Conservation (phyloP, 805 yeast genomes). For the Tetrapisispora phaffii region DNA sequence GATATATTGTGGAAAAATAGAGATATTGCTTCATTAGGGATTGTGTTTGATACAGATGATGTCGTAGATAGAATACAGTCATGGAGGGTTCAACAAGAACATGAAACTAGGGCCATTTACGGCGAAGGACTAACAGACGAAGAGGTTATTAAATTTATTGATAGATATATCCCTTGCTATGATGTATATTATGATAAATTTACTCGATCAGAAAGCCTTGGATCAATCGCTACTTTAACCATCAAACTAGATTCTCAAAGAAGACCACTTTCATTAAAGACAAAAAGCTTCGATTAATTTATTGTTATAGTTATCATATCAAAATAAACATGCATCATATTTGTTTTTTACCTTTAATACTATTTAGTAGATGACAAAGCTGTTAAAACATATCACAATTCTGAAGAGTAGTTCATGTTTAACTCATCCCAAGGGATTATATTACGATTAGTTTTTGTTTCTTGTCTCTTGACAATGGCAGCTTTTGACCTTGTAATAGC, state of each 20-base stretch:
- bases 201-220: slow-evolving; percentile 23
- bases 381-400: not conserved
- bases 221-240: slow-evolving; percentile 25
- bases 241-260: slow-evolving; percentile 24
- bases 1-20: slow-evolving; percentile 30
- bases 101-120: slow-evolving; percentile 18
- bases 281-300: slow-evolving; percentile 24
- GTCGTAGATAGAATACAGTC: slow-evolving; percentile 48
- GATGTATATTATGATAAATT: slow-evolving; percentile 50
- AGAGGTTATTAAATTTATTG: slow-evolving; percentile 59
- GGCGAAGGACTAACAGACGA: slow-evolving; percentile 78
- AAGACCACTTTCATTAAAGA: slow-evolving; percentile 12
- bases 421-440: slow-evolving; percentile 28
- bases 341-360: not conserved
- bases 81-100: slow-evolving; percentile 67
- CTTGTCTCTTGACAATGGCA: slow-evolving; percentile 1
- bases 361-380: not conserved
- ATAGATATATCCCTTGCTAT: slow-evolving; percentile 82
- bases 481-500: slow-evolving; percentile 10
- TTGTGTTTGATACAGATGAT: slow-evolving; percentile 51
- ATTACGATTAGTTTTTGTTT: slow-evolving; percentile 9
- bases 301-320: not conserved
- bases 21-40: slow-evolving; percentile 54
- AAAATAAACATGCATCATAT: not conserved
- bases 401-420: slow-evolving; percentile 4